phyloP scores from a whole-genome alignment of 2,329 filamentous ascomycete genomes.

The Penicillium oxalicum region DNA sequence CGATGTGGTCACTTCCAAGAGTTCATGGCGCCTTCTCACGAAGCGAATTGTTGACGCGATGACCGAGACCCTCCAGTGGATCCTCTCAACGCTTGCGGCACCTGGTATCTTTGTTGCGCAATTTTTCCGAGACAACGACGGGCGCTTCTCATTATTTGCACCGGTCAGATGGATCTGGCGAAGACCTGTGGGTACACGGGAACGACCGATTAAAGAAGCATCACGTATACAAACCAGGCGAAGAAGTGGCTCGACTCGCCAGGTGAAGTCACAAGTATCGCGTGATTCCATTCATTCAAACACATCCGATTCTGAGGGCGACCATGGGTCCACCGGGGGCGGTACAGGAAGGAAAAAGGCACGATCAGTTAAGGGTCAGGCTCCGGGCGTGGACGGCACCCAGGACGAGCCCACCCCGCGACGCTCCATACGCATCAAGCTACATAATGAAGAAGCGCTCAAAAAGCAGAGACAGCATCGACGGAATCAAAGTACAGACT shows the following conservation, averaged over 20 bases:
- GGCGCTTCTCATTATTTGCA: conserved; percentile 69
- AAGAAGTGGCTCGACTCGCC: conserved; percentile 27
- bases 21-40: conserved; percentile 50
- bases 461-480: conserved; percentile 57
- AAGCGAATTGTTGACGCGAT: conserved; percentile 66
- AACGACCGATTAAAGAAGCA: conserved; percentile 18
- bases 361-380: conserved; percentile 25
- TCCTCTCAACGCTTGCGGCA: conserved; percentile 70
- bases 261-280: conserved; percentile 28
- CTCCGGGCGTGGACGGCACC: conserved; percentile 16
- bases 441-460: conserved; percentile 70
- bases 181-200: conserved; percentile 18
- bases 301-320: conserved; percentile 52
- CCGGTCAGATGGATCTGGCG: conserved; percentile 60
- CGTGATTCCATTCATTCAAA: conserved; percentile 45
- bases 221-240: conserved; percentile 24
- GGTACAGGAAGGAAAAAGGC: conserved; percentile 19
- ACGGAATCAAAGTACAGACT: conserved; percentile 28
- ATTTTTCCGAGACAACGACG: conserved; percentile 74
- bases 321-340: conserved; percentile 23
- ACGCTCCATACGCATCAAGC: conserved; percentile 83
- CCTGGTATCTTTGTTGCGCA: conserved; percentile 78
- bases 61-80: conserved; percentile 68
- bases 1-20: conserved; percentile 30
- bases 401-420: conserved; percentile 63